Evolutionary conservation across 345 rosid species (phyloP), one percentile per base, ranked within the genome.

Genomic region (Gossypium turneri): DNA sequence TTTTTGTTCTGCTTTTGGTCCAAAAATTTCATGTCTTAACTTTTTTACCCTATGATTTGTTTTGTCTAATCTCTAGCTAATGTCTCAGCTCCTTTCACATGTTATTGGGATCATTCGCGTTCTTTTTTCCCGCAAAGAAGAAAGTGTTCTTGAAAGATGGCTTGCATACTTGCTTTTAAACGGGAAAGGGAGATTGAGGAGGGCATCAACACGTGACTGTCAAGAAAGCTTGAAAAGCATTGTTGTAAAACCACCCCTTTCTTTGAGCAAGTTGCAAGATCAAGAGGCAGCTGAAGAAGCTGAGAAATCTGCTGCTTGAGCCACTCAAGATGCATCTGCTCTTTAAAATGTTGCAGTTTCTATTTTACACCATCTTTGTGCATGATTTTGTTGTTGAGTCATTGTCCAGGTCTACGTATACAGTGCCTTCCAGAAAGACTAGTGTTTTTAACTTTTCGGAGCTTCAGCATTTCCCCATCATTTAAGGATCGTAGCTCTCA

Each of bases 191-290:
- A 92, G 85, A 60, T 94, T 0, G 90, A 91, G 78, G 90, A 91
- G 77, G 97, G 97, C 67, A 89, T 94, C 68, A 83, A 79, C 84
- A 90, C 90, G 83, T 85, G 97, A 73, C 38, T 74, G 81, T 94
- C 97, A 15, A 92, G 97, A 80, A 94, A 92, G 82, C 87, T 92
- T 3, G 97, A 92, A 86, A 59, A 88, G 90, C 85, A 90, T 90
- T 72, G 89, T 92, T 41, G 85, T 85, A 15, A 85, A 90, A 75
- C 97, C 97, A 20, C 88, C 97, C 6, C 38, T 62, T 59, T 87
- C 97, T 8, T 75, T 92, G 78, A 87, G 74, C 76, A 90, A 90
- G 75, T 63, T 89, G 78, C 87, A 69, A 81, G 94, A 86, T 80
- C 92, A 92, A 83, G 94, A 88, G 83, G 95, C 91, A 53, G 97